Base-by-base conservation (phyloP, 306 rosid species). In the Quercus cerris region DNA sequence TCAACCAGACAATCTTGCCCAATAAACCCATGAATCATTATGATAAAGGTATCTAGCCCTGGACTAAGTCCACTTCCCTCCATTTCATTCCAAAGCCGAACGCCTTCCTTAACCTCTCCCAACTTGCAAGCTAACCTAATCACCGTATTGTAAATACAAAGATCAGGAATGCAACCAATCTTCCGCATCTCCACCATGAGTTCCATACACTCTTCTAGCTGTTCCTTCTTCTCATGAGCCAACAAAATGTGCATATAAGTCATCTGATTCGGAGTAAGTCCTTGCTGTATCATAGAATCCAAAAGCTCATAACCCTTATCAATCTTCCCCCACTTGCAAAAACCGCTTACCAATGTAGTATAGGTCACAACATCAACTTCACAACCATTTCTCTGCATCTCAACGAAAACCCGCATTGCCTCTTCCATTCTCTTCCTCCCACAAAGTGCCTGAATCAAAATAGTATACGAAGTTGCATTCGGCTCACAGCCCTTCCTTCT, bases 201-300 rank as follows among this genome's bases (percentile, higher is more conserved):
- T 77, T 89, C 93, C 90, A 85, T 74, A 74, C 94, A 92, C 83
- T 92, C 94, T 86, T 90, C 97, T 52, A 94, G 87, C 71, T 92
- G 90, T 67, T 94, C 96, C 88, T 90, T 92, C 93, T 92, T 92
- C 89, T 94, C 97, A 74, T 92, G 97, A 19, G 97, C 97, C 49
- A 82, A 2, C 93, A 92, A 83, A 58, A 94, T 86, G 71, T 87
- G 88, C 84, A 86, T 56, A 81, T 90, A 94, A 81, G 85, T 92
- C 63, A 75, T 68, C 86, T 89, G 96, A 87, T 83, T 88, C 3
- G 97, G 97, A 56, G 28, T 28, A 81, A 81, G 89, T 56, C 97
- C 95, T 66, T 82, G 84, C 83, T 82, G 91, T 74, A 89, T 83
- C 97, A 94, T 94, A 81, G 78, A 77, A 83, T 88, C 96, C 87